A percentile compares a stretch with the other conserved stretches of the same genome.
Conservation (phyloP, 2,329 filamentous ascomycete species). For the Exophiala sideris region DNA sequence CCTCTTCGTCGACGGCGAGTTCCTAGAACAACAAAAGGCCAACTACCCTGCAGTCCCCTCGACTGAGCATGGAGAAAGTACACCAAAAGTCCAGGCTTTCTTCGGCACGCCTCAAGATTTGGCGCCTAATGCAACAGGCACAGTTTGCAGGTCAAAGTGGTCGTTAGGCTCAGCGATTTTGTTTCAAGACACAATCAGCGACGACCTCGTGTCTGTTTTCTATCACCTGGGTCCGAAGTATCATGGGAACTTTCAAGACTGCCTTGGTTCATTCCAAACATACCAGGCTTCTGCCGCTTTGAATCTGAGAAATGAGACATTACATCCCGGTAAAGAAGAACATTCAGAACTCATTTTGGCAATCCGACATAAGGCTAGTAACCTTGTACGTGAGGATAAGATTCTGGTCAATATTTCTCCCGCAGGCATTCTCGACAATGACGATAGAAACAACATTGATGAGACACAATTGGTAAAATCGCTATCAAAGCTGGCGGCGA, state of each 20-base stretch:
- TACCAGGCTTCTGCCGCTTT: conserved; percentile 89
- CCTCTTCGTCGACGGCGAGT: conserved; percentile 89
- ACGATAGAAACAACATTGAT: conserved; percentile 67
- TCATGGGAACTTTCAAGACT: conserved; percentile 94
- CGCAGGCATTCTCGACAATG: conserved; percentile 73
- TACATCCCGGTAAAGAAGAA: conserved; percentile 86
- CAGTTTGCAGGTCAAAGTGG: conserved; percentile 74
- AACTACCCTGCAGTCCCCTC: conserved; percentile 79
- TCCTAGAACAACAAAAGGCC: conserved; percentile 86
- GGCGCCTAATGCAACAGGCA: conserved; percentile 66
- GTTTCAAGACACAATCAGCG: conserved; percentile 81
- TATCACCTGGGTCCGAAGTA: conserved; percentile 87
- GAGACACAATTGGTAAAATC: conserved; percentile 73
- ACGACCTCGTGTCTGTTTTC: conserved; percentile 88
- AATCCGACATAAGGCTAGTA: conserved; percentile 79
- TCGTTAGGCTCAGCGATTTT: conserved; percentile 87
- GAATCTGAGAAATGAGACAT: conserved; percentile 84
- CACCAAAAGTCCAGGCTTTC: conserved; percentile 76
- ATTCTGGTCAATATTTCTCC: conserved; percentile 82
- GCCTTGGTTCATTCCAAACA: conserved; percentile 90
- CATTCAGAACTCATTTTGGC: conserved; percentile 87
- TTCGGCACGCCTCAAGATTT: conserved; percentile 88
- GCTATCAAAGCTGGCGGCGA: conserved; percentile 68
- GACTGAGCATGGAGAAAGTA: conserved; percentile 51
- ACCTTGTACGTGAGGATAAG: conserved; percentile 74